Evolutionary conservation across 129 eudicot genomes (phyloP).

Genomic region (Erigeron canadensis): DNA sequence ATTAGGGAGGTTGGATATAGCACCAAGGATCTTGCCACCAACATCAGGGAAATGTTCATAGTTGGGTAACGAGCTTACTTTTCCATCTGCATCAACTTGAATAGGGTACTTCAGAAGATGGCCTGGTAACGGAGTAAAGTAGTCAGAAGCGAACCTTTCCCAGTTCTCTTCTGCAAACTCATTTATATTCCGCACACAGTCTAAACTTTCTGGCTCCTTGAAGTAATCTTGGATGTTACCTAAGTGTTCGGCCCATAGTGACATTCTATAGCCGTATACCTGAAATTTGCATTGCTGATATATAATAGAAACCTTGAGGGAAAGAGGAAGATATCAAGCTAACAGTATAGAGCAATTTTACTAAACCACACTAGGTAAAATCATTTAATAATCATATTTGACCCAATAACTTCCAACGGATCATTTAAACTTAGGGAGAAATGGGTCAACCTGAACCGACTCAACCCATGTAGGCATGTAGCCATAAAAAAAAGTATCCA

Average conservation of each 20-base stretch:
- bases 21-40: conserved; percentile 61
- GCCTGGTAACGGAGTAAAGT: conserved; percentile 45
- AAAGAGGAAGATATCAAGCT: too few species aligned
- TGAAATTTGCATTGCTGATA: conserved; percentile 11
- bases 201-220: conserved; percentile 44
- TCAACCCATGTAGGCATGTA: background rate
- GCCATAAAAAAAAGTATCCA: background rate
- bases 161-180: conserved; percentile 56
- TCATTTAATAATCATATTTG: background rate
- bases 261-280: conserved; percentile 66
- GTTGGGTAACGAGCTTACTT: conserved; percentile 45
- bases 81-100: conserved; percentile 38
- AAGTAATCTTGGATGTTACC: conserved; percentile 47
- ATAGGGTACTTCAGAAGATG: conserved; percentile 60
- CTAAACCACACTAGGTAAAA: too few species aligned
- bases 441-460: background rate
- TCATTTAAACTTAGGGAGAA: background rate
- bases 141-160: conserved; percentile 39
- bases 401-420: background rate
- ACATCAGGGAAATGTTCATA: conserved; percentile 53
- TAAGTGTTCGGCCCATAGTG: conserved; percentile 68
- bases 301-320: background rate
- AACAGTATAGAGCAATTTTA: too few species aligned
- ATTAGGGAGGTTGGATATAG: conserved; percentile 46
- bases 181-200: conserved; percentile 45